Conservation (phyloP, 345 rosid genomes). For the Hibiscus tridactylites region DNA sequence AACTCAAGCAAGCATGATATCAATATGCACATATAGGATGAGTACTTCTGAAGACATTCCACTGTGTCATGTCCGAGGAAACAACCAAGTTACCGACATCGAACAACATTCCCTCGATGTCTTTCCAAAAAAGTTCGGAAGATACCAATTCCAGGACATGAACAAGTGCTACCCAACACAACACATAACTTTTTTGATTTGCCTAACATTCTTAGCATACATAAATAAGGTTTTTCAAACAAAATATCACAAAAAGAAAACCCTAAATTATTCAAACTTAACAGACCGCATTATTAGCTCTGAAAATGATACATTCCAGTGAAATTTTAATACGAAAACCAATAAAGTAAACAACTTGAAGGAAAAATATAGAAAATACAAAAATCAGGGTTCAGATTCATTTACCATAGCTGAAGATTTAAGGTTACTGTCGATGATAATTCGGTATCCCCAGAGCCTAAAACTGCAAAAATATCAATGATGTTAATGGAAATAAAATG, state of each 20-base stretch:
- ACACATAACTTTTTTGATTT: neutral
- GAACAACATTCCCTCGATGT: neutral
- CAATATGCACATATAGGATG: neutral
- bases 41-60: neutral
- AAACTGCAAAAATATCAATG: neutral
- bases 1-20: neutral
- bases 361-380: neutral
- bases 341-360: neutral
- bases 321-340: neutral
- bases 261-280: neutral
- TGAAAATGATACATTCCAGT: neutral
- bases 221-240: neutral
- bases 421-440: neutral
- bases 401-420: conserved; percentile 9
- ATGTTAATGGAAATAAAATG: neutral
- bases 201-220: neutral
- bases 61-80: neutral
- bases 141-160: neutral
- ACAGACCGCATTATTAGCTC: neutral
- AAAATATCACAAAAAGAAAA: neutral
- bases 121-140: neutral
- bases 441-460: neutral
- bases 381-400: neutral
- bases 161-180: neutral
- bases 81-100: neutral